Base-by-base conservation (phyloP, 345 rosid genomes). In the Gossypium herbaceum region DNA sequence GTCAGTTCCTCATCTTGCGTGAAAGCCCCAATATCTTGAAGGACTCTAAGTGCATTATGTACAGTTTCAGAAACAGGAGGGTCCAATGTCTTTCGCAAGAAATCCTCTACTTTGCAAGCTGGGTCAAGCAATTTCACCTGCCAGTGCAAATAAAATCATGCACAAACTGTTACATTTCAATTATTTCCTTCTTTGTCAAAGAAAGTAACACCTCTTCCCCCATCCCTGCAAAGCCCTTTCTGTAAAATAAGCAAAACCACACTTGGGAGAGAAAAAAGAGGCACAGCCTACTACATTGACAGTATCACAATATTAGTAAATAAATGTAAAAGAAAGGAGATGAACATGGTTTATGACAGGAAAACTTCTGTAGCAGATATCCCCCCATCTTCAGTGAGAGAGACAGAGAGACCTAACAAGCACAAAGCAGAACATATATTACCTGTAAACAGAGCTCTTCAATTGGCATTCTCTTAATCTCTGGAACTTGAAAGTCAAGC, bases 361-460 rank as follows among this genome's bases (percentile, higher is more conserved):
- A 39, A 19, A 71, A n/a, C 61, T 16, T 55, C 29, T 57, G 29
- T 70, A 8, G 10, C 24, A 17, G 3, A 52, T 10, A 29, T 51
- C 0, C 29, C 27, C 27, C 8, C 41, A 24, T 24, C 72, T 45
- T 66, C 17, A 66, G 12, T 0, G 10, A 68, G n/a, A 24, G 72
- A 48, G 15, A 10, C 3, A 2, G 17, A 22, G n/a, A 45, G 20
- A 47, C 39, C 39, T 50, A 27, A 69, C 4, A 27, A 69, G 25
- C 25, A 29, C 59, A 27, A 51, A 50, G 39, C 19, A 39, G 15
- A 63, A 29, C 20, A 68, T 60, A 72, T 61, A 73, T 61, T 79
- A 92, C 98, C 92, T 89, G 99, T 77, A 95, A 84, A 85, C 99
- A 95, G 34, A 95, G 92, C 77, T 95, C 99, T 68, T 95, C 98